These are phyloP conservation scores for Lactifluus rugatus DNA, from an alignment of 768 basidiomycete genomes.

Conservation along the genomic window DNA sequence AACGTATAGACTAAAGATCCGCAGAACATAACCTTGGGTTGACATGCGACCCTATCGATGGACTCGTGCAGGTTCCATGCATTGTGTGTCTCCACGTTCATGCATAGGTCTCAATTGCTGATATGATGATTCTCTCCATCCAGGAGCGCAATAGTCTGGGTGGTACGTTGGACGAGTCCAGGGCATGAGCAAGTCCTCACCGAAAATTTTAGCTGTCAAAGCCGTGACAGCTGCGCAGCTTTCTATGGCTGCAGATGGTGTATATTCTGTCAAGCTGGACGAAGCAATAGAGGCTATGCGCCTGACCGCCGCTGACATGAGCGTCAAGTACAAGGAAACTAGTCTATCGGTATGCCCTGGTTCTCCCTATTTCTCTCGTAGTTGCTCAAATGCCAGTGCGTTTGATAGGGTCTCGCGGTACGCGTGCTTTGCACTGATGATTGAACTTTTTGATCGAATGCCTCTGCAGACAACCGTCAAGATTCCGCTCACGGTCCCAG, in stretches of 20 bases:
- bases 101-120: background rate
- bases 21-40: slow-evolving; percentile 78
- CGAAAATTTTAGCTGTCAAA: slow-evolving; percentile 58
- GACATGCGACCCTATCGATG: slow-evolving; percentile 92
- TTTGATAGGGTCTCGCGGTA: slow-evolving; percentile 47
- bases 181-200: background rate
- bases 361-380: background rate
- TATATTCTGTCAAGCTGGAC: slow-evolving; percentile 81
- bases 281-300: slow-evolving; percentile 96
- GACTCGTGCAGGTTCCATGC: slow-evolving; percentile 90
- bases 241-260: slow-evolving; percentile 83
- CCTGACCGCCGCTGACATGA: slow-evolving; percentile 89
- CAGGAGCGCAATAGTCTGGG: slow-evolving; percentile 82
- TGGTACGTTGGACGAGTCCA: slow-evolving; percentile 35
- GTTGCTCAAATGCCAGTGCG: background rate
- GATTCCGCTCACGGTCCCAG: slow-evolving; percentile 79
- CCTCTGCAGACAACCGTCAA: slow-evolving; percentile 54
- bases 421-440: slow-evolving; percentile 23
- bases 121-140: background rate
- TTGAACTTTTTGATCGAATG: slow-evolving; percentile 9
- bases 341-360: slow-evolving; percentile 63
- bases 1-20: background rate
- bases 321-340: slow-evolving; percentile 91
- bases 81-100: slow-evolving; percentile 49
- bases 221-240: slow-evolving; percentile 91